Evolutionary conservation across 345 rosid species (phyloP), one percentile per base, ranked within the genome.

Genomic region (Mangifera indica): DNA sequence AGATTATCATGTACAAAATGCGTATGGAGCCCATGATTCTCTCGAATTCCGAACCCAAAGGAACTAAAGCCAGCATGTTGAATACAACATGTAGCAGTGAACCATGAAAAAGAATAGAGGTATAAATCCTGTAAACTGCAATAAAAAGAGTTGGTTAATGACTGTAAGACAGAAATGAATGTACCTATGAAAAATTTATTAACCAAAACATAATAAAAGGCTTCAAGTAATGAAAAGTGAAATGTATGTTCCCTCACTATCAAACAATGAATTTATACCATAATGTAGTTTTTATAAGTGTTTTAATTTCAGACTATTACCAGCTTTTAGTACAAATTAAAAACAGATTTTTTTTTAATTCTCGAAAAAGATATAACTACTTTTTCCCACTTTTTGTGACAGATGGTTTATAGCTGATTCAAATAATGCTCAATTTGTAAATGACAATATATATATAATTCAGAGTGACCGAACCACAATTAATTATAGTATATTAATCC

Each of bases 51-150:
- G 98, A 89, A 58, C 98, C 96, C 88, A 92, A 79, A 78, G 98
- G 99, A 74, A 92, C 90, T 88, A 92, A 82, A 52, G 99, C 97
- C 91, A 95, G 62, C 93, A 95, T 95, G 89, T 95, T 95, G 89
- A 95, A 92, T 46, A 89, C 58, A 72, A 92, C 91, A 80, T 95
- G 98, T 80, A 95, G 91, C 79, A 95, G 63, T 4, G 99, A 95
- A 63, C 93, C 97, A 69, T 95, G 99, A 55, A 95, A 95, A 67
- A 92, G 2, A 76, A 95, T 44, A 21, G 98, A 84, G 10, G 93
- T 88, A 76, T 83, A 95, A 53, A 88, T 77, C 88, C 98, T 85
- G 90, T 88, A 95, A 79, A 92, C 99, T 95, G 89, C 84, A 79
- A 59, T 20, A 71, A 48, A 66, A 29, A 60, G 34, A 21, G 51